Conservation (phyloP, 164 flowering plant species). For the Kingdonia uniflora region DNA sequence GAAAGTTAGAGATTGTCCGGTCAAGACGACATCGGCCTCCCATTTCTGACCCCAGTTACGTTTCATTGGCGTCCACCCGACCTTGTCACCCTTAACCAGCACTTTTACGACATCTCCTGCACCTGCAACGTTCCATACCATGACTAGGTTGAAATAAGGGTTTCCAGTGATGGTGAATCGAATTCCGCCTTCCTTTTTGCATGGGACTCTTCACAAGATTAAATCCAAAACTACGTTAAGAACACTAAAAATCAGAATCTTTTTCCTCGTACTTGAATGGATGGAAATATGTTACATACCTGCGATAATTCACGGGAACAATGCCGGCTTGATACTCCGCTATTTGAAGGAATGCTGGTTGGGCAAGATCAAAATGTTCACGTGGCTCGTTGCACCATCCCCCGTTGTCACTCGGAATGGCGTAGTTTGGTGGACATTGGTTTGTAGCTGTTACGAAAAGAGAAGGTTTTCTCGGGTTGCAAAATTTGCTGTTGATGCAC, state of each 20-base stretch:
- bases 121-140: conserved; percentile 63
- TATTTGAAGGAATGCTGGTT: conserved; percentile 42
- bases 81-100: conserved; percentile 37
- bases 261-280: too few species aligned
- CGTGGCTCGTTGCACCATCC: conserved; percentile 77
- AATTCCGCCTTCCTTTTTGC: conserved; percentile 54
- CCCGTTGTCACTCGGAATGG: conserved; percentile 27
- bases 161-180: conserved; percentile 47
- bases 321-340: conserved; percentile 55
- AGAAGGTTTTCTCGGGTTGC: conserved; percentile 45
- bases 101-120: conserved; percentile 53
- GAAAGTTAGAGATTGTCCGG: conserved; percentile 44
- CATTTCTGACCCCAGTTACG: conserved; percentile 63
- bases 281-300: conserved; percentile 5
- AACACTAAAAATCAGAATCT: background rate
- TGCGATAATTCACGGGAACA: conserved; percentile 37
- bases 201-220: conserved; percentile 42
- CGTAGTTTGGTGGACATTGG: conserved; percentile 54
- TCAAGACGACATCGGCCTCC: conserved; percentile 24
- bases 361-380: conserved; percentile 58
- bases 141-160: conserved; percentile 38
- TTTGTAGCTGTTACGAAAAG: conserved; percentile 55
- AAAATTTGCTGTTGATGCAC: conserved; percentile 44
- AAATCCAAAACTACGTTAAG: background rate
- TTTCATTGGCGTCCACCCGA: conserved; percentile 36